Conservation (phyloP, 768 basidiomycete species). For the Naganishia randhawae region DNA sequence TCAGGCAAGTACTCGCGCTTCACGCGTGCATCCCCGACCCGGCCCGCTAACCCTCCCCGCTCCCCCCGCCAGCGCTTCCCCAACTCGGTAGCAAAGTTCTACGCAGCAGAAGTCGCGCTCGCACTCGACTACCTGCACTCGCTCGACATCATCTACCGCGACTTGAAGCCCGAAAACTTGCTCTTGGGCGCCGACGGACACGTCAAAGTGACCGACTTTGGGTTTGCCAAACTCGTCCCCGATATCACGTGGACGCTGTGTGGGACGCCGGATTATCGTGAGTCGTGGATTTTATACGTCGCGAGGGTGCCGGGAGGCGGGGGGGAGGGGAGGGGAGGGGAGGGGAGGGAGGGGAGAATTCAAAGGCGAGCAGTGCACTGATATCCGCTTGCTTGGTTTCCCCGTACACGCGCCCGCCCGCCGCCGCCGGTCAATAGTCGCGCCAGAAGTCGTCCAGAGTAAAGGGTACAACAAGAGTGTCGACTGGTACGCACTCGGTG, state of each 20-base stretch:
- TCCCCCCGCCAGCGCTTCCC: conserved; percentile 47
- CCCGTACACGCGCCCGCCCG: too few relatives aligned
- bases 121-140: conserved; percentile 52
- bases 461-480: conserved; percentile 53
- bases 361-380: too few relatives aligned
- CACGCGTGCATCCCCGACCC: conserved; percentile 29
- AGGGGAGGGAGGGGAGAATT: too few relatives aligned
- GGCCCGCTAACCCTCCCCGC: not conserved
- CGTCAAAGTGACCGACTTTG: conserved; percentile 95
- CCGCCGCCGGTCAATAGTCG: conserved; percentile 35
- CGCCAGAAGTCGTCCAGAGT: conserved; percentile 52
- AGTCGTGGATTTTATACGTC: conserved; percentile 29
- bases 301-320: too few relatives aligned
- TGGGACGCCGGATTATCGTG: conserved; percentile 52
- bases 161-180: conserved; percentile 63
- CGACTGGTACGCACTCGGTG: conserved; percentile 52
- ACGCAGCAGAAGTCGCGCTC: conserved; percentile 52
- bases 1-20: conserved; percentile 58
- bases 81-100: conserved; percentile 53
- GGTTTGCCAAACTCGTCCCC: conserved; percentile 58
- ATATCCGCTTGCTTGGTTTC: too few relatives aligned
- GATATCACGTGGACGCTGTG: conserved; percentile 52
- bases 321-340: too few relatives aligned
- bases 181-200: conserved; percentile 90
- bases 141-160: conserved; percentile 52